These are phyloP conservation scores for Pachysolen tannophilus DNA, from an alignment of 805 yeast species.

Conservation along the genomic window DNA sequence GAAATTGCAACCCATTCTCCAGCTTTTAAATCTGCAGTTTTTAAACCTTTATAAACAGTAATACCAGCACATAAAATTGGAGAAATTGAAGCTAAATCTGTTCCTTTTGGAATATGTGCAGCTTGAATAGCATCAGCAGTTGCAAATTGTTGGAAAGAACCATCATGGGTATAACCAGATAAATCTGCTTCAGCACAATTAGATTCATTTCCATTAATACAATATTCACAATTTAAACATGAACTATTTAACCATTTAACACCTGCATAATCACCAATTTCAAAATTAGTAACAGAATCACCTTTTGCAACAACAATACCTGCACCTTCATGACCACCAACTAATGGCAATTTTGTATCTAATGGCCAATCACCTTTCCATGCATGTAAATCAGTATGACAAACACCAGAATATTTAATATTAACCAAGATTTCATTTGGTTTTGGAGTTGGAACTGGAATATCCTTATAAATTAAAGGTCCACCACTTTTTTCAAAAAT, in stretches of 20 bases:
- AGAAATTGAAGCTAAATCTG: constrained; percentile 33
- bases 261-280: constrained; percentile 56
- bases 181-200: constrained; percentile 39
- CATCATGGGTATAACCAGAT: constrained; percentile 36
- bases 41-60: constrained; percentile 61
- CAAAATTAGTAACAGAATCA: constrained; percentile 44
- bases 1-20: constrained; percentile 73
- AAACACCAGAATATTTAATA: constrained; percentile 58
- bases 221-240: constrained; percentile 52
- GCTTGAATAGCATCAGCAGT: constrained; percentile 37
- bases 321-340: constrained; percentile 66
- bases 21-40: constrained; percentile 37
- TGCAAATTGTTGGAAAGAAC: constrained; percentile 39
- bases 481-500: constrained; percentile 44
- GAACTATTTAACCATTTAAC: constrained; percentile 58
- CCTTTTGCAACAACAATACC: constrained; percentile 57
- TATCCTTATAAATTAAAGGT: constrained; percentile 38
- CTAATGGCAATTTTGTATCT: constrained; percentile 46
- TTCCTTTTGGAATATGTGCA: constrained; percentile 30
- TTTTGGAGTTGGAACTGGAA: constrained; percentile 50
- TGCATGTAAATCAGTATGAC: constrained; percentile 61
- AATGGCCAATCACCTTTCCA: constrained; percentile 67
- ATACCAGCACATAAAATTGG: constrained; percentile 65
- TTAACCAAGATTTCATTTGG: constrained; percentile 49
- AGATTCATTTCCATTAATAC: constrained; percentile 44